Percentiles rank a stretch among this genome's conserved stretches.
Conservation (phyloP, 2,329 filamentous ascomycete species). For the Claviceps sp. region DNA sequence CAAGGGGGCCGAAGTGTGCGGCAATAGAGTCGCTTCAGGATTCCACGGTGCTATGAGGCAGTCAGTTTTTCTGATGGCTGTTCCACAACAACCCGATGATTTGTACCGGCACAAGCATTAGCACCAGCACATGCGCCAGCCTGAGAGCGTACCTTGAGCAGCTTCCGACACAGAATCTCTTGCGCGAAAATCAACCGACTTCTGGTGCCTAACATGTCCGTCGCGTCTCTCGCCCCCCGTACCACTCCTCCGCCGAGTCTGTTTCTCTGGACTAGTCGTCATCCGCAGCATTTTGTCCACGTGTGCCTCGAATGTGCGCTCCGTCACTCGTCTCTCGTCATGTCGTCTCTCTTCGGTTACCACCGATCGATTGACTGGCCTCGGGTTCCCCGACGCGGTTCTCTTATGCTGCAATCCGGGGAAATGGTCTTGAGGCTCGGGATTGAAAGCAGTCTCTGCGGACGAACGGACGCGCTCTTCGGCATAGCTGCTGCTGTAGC, state of each 20-base stretch:
- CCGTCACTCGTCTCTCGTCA: conserved; percentile 41
- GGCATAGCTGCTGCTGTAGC: conserved; percentile 25
- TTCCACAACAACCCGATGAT: background rate
- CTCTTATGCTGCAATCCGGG: conserved; percentile 39
- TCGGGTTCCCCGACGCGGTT: conserved; percentile 41
- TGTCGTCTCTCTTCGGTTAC: conserved; percentile 27
- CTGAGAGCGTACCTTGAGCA: conserved; percentile 30
- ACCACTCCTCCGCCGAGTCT: conserved; percentile 27
- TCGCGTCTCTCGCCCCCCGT: conserved; percentile 22
- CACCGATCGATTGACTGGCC: conserved; percentile 29
- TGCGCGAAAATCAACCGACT: conserved; percentile 29
- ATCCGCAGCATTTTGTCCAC: conserved; percentile 48
- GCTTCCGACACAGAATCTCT: conserved; percentile 33
- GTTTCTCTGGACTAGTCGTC: conserved; percentile 44
- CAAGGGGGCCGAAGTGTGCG: conserved; percentile 56
- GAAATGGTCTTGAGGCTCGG: conserved; percentile 15
- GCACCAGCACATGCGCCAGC: background rate
- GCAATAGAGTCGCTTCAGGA: conserved; percentile 62
- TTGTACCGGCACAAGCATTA: background rate
- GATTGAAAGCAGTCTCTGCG: conserved; percentile 17
- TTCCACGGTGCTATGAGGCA: conserved; percentile 47
- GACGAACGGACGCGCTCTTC: conserved; percentile 24
- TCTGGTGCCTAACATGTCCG: conserved; percentile 26
- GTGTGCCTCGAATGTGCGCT: conserved; percentile 43
- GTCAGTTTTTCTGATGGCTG: background rate